Evolutionary conservation across 345 rosid species (phyloP), one percentile per base, ranked within the genome.

Genomic region (Brassica nigra): DNA sequence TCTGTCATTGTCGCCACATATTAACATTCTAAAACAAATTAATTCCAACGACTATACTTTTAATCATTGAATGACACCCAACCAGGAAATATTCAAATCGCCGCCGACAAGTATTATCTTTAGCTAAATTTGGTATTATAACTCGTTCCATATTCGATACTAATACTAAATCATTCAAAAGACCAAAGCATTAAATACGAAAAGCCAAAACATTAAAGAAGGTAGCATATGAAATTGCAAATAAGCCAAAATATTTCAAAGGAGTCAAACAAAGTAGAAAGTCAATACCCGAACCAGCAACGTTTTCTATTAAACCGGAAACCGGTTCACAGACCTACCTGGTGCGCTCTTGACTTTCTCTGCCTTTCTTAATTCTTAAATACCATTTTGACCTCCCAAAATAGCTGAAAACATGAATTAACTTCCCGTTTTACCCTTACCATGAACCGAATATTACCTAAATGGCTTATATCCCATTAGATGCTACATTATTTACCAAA

Each of bases 301-400:
- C 16, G 16, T 14, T 47, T 44, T 47, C 55, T 14, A 5, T 47
- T 47, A 3, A 47, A 47, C 55, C 55, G 16, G 14, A 71, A 29
- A 66, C 30, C 68, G 29, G 62, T 39, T 59, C 2, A 52, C 18
- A 52, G 57, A 64, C 39, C 44, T 5, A 30, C 37, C 85, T 89
- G 96, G 97, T 92, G 90, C 96, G 98, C 86, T 94, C 97, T 94
- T 94, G 96, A 94, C 98, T 94, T 82, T 88, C 81, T 76, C 83
- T 69, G 10, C 42, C 62, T n/a, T 42, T 23, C 27, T 23, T 23
- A 23, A 11, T 20, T 20, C 34, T 59, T 58, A 8, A 29, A 20
- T 65, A 76, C 69, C 23, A 34, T 42, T 80, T 62, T 49, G 12
- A 63, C 62, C 36, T 68, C 59, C 74, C 54, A 18, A 37, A 18